phyloP scores from a whole-genome alignment of 352 stramenopile species.

The Phytopythium vexans region DNA sequence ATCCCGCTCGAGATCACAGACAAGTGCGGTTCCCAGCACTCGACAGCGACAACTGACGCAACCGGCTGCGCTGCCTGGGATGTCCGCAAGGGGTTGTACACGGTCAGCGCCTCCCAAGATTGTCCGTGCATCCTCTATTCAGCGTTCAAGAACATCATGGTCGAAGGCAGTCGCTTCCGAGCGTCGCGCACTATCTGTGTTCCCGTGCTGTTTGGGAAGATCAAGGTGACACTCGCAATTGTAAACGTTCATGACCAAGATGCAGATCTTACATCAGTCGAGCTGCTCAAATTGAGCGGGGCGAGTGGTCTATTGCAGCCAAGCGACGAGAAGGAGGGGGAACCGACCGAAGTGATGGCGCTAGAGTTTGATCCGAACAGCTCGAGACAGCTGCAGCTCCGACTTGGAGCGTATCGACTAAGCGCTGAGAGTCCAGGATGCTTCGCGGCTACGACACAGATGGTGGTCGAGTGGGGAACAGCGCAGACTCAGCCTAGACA shows the following conservation, averaged over 20 bases:
- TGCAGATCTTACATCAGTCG: too few relatives aligned
- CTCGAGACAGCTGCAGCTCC: constrained; percentile 34
- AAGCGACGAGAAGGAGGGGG: constrained; percentile 4
- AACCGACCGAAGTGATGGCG: constrained; percentile 9
- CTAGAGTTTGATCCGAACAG: constrained; percentile 17
- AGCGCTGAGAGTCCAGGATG: constrained; percentile 20
- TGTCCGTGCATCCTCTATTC: constrained; percentile 69
- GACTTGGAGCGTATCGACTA: constrained; percentile 36
- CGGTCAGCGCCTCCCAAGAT: constrained; percentile 44
- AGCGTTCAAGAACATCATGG: constrained; percentile 60
- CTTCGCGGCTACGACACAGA: constrained; percentile 14
- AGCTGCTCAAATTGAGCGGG: too few relatives aligned
- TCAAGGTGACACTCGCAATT: constrained; percentile 28
- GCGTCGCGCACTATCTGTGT: constrained; percentile 45
- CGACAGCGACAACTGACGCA: constrained; percentile 34
- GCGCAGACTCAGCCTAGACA: constrained; percentile 17
- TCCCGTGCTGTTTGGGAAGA: constrained; percentile 54
- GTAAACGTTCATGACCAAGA: background rate
- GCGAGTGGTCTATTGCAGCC: too few relatives aligned
- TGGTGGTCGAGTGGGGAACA: constrained; percentile 38
- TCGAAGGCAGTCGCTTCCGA: constrained; percentile 55
- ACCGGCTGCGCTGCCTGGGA: constrained; percentile 49
- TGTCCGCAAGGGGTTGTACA: constrained; percentile 55
- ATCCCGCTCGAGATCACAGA: constrained; percentile 56
- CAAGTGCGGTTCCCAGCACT: constrained; percentile 49